Conservation (phyloP, 2,329 filamentous ascomycete genomes). For the Penicillium sp. region DNA sequence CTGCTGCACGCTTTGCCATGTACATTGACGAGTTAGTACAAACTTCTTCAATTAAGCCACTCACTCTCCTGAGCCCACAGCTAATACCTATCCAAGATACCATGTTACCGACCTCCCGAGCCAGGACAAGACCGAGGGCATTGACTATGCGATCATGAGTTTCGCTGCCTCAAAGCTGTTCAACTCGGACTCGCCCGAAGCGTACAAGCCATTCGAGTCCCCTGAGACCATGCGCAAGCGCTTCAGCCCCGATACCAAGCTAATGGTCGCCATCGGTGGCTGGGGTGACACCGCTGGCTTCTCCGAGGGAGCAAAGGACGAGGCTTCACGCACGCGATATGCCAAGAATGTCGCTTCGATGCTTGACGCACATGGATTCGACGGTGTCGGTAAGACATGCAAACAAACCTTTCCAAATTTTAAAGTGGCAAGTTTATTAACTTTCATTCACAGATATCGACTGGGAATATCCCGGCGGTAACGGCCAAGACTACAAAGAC, state of each 20-base stretch:
- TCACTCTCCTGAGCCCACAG: not conserved
- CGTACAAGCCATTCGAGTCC: slow-evolving; percentile 56
- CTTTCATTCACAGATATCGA: slow-evolving; percentile 56
- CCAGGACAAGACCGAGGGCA: slow-evolving; percentile 39
- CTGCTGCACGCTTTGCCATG: slow-evolving; percentile 41
- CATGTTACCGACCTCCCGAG: slow-evolving; percentile 42
- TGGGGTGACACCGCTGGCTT: slow-evolving; percentile 72
- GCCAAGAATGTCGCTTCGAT: slow-evolving; percentile 64
- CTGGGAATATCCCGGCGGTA: slow-evolving; percentile 65
- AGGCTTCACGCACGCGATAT: slow-evolving; percentile 57
- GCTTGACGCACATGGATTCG: slow-evolving; percentile 62
- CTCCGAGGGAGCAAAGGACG: slow-evolving; percentile 54
- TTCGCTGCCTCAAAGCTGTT: slow-evolving; percentile 56
- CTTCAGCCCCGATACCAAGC: slow-evolving; percentile 57
- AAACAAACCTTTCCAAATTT: not conserved
- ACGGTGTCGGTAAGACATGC: slow-evolving; percentile 57
- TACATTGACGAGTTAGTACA: slow-evolving; percentile 50
- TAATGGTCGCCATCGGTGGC: slow-evolving; percentile 71
- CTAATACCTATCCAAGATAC: slow-evolving; percentile 36
- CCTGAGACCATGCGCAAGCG: slow-evolving; percentile 53
- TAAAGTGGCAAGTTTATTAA: slow-evolving; percentile 12
- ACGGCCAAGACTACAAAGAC: slow-evolving; percentile 67
- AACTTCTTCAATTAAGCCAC: too few relatives aligned
- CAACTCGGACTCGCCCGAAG: slow-evolving; percentile 44
- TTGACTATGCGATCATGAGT: slow-evolving; percentile 58